These are phyloP conservation scores for Hypoxylon sp. DNA, from an alignment of 2,329 filamentous ascomycete genomes.

Conservation along the genomic window DNA sequence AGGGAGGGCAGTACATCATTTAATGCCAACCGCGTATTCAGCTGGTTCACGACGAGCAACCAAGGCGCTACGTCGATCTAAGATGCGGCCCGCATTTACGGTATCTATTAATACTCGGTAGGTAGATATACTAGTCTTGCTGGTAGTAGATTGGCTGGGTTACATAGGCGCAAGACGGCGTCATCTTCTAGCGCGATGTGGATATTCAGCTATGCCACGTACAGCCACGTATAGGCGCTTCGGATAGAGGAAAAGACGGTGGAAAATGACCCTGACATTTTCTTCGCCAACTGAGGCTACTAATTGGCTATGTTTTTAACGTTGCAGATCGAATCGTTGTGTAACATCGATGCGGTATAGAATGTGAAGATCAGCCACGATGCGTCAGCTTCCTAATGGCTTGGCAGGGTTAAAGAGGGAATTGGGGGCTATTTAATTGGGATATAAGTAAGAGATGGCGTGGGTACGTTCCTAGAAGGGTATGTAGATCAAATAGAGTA, in stretches of 20 bases:
- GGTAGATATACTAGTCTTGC: neutral
- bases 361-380: neutral
- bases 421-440: slow-evolving; percentile 11
- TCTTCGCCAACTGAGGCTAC: neutral
- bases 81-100: neutral
- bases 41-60: neutral
- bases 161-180: neutral
- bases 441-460: neutral
- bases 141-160: neutral
- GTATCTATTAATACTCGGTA: slow-evolving; percentile 12
- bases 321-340: slow-evolving; percentile 2
- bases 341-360: slow-evolving; percentile 1
- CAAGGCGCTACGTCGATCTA: slow-evolving; percentile 9
- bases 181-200: slow-evolving; percentile 7
- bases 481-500: neutral
- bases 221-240: neutral
- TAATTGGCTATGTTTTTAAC: neutral
- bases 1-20: slow-evolving; percentile 12
- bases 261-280: neutral
- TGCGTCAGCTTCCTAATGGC: neutral
- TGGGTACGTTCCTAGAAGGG: neutral
- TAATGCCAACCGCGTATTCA: slow-evolving; percentile 8
- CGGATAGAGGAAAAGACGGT: neutral
- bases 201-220: neutral
- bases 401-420: neutral